phyloP scores from a whole-genome alignment of 2,329 filamentous ascomycete species.

The Beauveria sp. region DNA sequence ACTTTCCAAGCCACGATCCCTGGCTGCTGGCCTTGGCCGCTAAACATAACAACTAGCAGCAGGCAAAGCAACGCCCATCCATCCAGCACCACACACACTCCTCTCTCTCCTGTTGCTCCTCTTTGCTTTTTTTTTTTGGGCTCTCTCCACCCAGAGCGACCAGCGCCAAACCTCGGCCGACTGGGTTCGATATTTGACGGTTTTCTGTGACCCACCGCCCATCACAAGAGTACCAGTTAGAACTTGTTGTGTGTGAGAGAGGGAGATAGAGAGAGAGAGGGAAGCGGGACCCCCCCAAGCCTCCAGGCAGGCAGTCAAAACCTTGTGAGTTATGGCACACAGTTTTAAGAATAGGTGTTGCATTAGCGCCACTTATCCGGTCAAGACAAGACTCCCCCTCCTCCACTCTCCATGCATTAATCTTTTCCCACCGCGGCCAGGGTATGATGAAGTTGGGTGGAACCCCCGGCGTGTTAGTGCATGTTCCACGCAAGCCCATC shows the following conservation, averaged over 20 bases:
- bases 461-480: slow-evolving; percentile 19
- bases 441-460: slow-evolving; percentile 25
- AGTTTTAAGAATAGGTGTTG: slow-evolving; percentile 39
- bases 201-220: slow-evolving; percentile 22
- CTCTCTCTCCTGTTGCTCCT: background rate
- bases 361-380: slow-evolving; percentile 22
- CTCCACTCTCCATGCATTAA: slow-evolving; percentile 1
- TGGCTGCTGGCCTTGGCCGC: slow-evolving; percentile 15
- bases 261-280: background rate
- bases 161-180: background rate
- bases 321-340: slow-evolving; percentile 22
- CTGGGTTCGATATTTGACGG: too few species aligned
- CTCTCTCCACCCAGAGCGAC: too few species aligned
- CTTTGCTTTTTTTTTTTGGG: background rate
- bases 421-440: slow-evolving; percentile 16
- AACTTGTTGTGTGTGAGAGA: too few species aligned
- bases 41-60: background rate
- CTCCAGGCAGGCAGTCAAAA: slow-evolving; percentile 14
- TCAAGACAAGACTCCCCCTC: background rate
- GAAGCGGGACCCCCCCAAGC: too few species aligned
- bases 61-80: background rate
- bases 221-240: background rate
- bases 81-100: background rate
- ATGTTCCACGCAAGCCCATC: slow-evolving; percentile 30
- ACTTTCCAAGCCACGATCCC: slow-evolving; percentile 21